Percentiles rank a stretch among this genome's conserved stretches.
Evolutionary conservation across 1,284 basidiomycete genomes (phyloP).

Genomic region (Irpex lacteus): DNA sequence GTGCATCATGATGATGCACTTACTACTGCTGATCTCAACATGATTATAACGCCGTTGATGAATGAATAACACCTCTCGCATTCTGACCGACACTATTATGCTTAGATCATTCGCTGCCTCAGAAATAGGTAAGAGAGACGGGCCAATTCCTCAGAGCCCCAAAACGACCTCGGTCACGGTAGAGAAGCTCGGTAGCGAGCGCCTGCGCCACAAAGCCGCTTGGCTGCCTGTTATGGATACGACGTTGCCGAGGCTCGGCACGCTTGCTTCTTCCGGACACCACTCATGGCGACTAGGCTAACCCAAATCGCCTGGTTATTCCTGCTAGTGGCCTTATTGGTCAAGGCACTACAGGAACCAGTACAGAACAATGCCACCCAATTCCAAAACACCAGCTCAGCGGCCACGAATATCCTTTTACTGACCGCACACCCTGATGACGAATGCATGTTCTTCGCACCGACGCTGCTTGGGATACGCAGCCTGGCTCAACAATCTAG

Average conservation of each 20-base stretch:
- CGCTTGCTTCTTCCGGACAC: not conserved
- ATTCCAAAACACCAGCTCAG: not conserved
- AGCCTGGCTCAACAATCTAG: conserved; percentile 12
- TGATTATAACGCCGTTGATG: too few species aligned
- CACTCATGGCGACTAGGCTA: not conserved
- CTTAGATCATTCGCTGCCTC: too few species aligned
- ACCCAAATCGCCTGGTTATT: conserved; percentile 9
- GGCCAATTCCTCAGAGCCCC: too few species aligned
- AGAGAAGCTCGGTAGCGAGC: too few species aligned
- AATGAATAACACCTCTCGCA: too few species aligned
- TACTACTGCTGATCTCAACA: too few species aligned
- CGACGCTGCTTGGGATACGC: conserved; percentile 62
- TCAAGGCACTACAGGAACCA: conserved; percentile 10
- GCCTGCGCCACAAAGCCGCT: not conserved
- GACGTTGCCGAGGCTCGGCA: not conserved
- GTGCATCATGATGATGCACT: too few species aligned
- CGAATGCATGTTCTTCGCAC: conserved; percentile 91
- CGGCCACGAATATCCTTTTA: conserved; percentile 46
- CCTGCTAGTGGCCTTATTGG: conserved; percentile 14
- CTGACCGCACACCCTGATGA: conserved; percentile 91
- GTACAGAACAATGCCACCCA: conserved; percentile 5
- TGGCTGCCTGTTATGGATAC: not conserved
- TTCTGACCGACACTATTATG: too few species aligned
- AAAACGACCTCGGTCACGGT: too few species aligned
- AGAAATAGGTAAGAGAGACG: too few species aligned